phyloP scores from a whole-genome alignment of 495 filamentous ascomycete genomes.

The Amphirosellinia nigrospora region DNA sequence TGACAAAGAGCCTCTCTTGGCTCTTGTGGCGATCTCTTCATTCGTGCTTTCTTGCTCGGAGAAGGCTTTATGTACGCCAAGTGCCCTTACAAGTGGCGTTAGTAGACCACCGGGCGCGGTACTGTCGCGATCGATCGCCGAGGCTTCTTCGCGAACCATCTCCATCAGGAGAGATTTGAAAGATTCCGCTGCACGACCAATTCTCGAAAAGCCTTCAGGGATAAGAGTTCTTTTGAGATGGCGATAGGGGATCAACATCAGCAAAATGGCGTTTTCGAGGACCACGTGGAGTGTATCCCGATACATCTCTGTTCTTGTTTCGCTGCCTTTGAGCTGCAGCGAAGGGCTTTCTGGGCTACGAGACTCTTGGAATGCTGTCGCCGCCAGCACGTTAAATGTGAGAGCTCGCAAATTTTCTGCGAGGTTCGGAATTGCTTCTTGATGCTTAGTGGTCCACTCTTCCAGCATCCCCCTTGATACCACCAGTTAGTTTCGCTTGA shows the following conservation, averaged over 20 bases:
- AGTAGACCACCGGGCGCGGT: conserved; percentile 7
- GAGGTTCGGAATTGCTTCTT: neutral
- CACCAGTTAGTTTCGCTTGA: neutral
- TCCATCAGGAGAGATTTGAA: conserved; percentile 31
- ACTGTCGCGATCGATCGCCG: conserved; percentile 37
- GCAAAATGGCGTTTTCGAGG: conserved; percentile 29
- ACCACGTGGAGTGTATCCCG: conserved; percentile 30
- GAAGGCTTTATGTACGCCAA: no score
- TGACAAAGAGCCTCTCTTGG: conserved; percentile 28
- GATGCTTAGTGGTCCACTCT: neutral
- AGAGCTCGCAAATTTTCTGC: conserved; percentile 36
- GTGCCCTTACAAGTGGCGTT: conserved; percentile 11
- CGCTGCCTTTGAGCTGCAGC: neutral
- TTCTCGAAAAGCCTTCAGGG: neutral
- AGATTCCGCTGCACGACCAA: conserved; percentile 5
- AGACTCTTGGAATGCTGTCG: conserved; percentile 40
- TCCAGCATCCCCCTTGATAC: neutral
- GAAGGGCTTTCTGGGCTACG: conserved; percentile 27
- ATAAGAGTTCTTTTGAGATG: neutral
- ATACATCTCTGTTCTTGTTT: conserved; percentile 28
- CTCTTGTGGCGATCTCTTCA: conserved; percentile 4
- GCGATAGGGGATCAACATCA: conserved; percentile 28
- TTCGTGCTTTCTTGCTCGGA: neutral
- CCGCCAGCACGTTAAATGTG: conserved; percentile 41
- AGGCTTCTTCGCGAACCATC: conserved; percentile 36